Evolutionary conservation across 768 basidiomycete species (phyloP).

Genomic region (Boletus edulis): DNA sequence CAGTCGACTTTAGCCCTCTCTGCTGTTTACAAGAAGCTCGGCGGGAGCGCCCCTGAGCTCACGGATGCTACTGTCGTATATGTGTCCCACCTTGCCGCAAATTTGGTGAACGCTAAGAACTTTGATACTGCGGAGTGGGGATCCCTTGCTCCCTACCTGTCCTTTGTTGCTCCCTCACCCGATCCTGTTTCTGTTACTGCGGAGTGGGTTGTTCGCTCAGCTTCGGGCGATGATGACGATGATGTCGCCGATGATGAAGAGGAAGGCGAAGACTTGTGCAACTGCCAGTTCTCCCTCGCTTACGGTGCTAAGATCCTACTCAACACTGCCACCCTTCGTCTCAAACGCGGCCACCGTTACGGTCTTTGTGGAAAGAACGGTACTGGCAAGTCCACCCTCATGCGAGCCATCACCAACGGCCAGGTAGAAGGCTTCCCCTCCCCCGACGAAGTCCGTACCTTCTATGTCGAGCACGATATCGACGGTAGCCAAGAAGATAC

Average conservation of each 20-base stretch:
- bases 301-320: constrained; percentile 99
- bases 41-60: constrained; percentile 52
- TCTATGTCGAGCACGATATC: constrained; percentile 99
- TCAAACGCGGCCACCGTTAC: constrained; percentile 98
- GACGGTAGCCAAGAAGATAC: constrained; percentile 93
- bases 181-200: constrained; percentile 66
- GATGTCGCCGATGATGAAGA: constrained; percentile 85
- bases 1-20: constrained; percentile 65
- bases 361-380: constrained; percentile 99
- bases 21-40: constrained; percentile 84
- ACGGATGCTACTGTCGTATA: constrained; percentile 65
- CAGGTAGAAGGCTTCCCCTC: constrained; percentile 99
- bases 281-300: constrained; percentile 98
- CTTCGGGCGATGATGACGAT: constrained; percentile 66
- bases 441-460: constrained; percentile 94
- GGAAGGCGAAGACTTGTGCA: constrained; percentile 97
- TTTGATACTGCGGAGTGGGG: constrained; percentile 91
- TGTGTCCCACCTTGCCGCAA: constrained; percentile 75
- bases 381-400: constrained; percentile 94
- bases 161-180: constrained; percentile 59
- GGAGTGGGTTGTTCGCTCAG: constrained; percentile 90
- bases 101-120: constrained; percentile 87
- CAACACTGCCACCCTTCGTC: constrained; percentile 93
- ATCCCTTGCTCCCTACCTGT: constrained; percentile 71
- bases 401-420: constrained; percentile 91